These are phyloP conservation scores for Inga leiocalycina DNA, from an alignment of 306 rosid species.

Conservation along the genomic window DNA sequence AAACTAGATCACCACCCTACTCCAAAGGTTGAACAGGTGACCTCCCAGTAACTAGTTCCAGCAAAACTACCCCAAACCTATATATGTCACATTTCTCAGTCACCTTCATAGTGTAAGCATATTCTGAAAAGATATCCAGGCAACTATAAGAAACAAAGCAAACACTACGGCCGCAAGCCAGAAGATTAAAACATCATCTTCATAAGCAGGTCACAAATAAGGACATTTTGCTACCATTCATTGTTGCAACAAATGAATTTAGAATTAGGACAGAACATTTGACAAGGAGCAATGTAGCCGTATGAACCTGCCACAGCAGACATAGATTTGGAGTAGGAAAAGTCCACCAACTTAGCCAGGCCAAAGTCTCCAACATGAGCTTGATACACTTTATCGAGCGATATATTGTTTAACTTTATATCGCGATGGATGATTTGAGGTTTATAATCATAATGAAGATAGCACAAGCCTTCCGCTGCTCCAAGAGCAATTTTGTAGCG, in stretches of 20 bases:
- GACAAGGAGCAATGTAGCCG: constrained; percentile 77
- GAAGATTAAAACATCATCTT: constrained; percentile 1
- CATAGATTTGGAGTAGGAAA: constrained; percentile 78
- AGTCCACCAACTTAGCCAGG: constrained; percentile 74
- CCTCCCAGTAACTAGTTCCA: constrained; percentile 70
- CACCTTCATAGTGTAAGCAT: constrained; percentile 86
- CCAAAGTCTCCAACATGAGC: constrained; percentile 96
- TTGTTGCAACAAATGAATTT: background rate
- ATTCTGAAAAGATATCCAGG: constrained; percentile 56
- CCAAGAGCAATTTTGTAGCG: constrained; percentile 78
- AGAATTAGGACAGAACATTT: background rate
- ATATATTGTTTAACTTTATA: constrained; percentile 84
- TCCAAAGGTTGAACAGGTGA: constrained; percentile 80
- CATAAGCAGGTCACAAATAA: background rate
- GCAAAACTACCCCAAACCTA: constrained; percentile 80
- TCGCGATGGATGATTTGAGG: constrained; percentile 88
- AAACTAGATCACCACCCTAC: constrained; percentile 78
- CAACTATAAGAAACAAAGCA: constrained; percentile 13
- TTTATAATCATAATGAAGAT: constrained; percentile 82
- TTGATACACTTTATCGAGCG: constrained; percentile 65
- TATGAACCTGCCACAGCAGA: constrained; percentile 89
- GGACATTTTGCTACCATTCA: background rate
- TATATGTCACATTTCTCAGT: constrained; percentile 84
- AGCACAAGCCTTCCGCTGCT: constrained; percentile 88
- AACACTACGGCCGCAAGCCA: background rate